phyloP scores from a whole-genome alignment of 116 monocot genomes.

The Phalaenopsis hybrid region DNA sequence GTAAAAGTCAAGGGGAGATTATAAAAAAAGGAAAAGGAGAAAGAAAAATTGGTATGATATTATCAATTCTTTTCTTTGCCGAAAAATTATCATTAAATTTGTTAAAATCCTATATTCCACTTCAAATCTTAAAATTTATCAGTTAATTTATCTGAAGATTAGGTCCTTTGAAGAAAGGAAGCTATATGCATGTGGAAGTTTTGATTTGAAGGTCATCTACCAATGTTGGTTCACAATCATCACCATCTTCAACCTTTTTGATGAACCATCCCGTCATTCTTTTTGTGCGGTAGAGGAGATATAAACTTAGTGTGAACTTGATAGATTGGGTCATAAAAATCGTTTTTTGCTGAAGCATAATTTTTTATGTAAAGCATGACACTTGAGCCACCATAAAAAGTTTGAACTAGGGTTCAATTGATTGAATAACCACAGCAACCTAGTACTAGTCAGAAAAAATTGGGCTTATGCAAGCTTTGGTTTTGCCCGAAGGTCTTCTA shows the following conservation, averaged over 20 bases:
- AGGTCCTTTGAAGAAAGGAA: not conserved
- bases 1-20: not conserved
- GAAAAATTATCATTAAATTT: not conserved
- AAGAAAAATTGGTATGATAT: not conserved
- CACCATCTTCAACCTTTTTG: not conserved
- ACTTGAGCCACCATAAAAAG: too few relatives aligned
- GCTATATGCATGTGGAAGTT: not conserved
- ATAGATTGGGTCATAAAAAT: too few relatives aligned
- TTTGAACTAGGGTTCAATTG: too few relatives aligned
- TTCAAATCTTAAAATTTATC: not conserved
- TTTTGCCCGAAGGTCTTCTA: too few relatives aligned
- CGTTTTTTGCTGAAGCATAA: too few relatives aligned
- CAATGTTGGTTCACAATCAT: not conserved
- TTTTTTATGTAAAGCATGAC: too few relatives aligned
- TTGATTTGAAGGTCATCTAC: not conserved
- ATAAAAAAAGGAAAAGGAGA: not conserved
- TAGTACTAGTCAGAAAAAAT: too few relatives aligned
- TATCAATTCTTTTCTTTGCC: not conserved
- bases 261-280: not conserved
- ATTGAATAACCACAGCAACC: too few relatives aligned
- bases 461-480: too few relatives aligned
- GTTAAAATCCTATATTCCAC: not conserved
- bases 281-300: not conserved
- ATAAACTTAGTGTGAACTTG: not conserved
- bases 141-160: too few relatives aligned